phyloP scores from a whole-genome alignment of 2,329 filamentous ascomycete genomes.

The Pestalotiopsis sp. region DNA sequence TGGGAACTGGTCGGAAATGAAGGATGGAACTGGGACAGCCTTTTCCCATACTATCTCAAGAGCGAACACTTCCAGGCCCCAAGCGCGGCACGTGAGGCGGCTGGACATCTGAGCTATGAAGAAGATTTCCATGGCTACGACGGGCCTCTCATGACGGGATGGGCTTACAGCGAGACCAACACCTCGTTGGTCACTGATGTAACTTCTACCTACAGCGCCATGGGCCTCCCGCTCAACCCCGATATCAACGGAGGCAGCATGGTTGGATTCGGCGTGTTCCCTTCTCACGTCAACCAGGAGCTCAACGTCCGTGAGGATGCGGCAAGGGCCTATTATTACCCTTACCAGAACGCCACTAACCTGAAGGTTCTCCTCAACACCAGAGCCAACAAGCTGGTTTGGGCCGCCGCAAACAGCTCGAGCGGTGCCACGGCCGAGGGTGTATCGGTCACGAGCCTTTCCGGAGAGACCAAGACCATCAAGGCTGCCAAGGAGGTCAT shows the following conservation, averaged over 20 bases:
- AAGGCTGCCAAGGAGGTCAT: constrained; percentile 34
- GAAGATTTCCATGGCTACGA: constrained; percentile 26
- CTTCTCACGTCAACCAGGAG: constrained; percentile 40
- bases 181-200: constrained; percentile 26
- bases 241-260: constrained; percentile 46
- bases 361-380: constrained; percentile 45
- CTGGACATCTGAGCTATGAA: constrained; percentile 19
- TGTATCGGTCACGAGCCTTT: constrained; percentile 30
- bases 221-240: constrained; percentile 36
- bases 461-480: constrained; percentile 19
- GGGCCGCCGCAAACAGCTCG: constrained; percentile 22
- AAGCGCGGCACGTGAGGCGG: background rate
- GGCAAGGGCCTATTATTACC: constrained; percentile 49
- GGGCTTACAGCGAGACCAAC: constrained; percentile 14
- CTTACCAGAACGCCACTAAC: constrained; percentile 41
- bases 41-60: constrained; percentile 30
- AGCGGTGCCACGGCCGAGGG: constrained; percentile 24
- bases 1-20: constrained; percentile 38
- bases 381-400: constrained; percentile 41
- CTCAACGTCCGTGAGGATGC: constrained; percentile 45
- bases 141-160: constrained; percentile 33
- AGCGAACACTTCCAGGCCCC: constrained; percentile 18
- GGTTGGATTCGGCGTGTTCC: constrained; percentile 44
- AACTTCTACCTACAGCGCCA: constrained; percentile 38
- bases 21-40: constrained; percentile 35